Base-by-base conservation (phyloP, 2,329 filamentous ascomycete genomes). In the Incumbomyces lentus region DNA sequence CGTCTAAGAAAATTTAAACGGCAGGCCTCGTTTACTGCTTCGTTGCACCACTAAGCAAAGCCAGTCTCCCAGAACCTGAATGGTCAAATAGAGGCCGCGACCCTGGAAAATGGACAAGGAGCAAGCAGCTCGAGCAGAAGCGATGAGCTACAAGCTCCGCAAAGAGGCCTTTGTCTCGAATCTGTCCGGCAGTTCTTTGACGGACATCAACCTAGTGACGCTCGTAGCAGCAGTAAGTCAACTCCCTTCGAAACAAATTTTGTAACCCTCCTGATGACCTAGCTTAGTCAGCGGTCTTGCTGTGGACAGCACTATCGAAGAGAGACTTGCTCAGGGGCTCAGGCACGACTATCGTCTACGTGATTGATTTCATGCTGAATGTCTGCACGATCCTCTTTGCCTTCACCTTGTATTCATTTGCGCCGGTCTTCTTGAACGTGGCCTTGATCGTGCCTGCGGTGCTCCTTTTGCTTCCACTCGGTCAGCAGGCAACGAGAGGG, bases 111-210 rank as follows among this genome's bases (percentile, higher is more conserved):
- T 42, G 40, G 26, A 42, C 40, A 32, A 44, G 6, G 19, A 44
- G 10, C 16, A 18, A n/a, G 41, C 41, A n/a, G 32, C 32, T 13
- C 12, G 22, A 16, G 41, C 31, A n/a, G 41, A 47, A 19, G 47
- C 50, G 38, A 46, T 49, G 44, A 82, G 75, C 66, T 95, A 95
- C 72, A 98, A 95, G 69, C 78, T 84, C 59, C 75, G 84, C 56
- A 98, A 98, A 70, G 89, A 94, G 72, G 87, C 87, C 61, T 95
- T 95, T 64, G 92, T 98, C 60, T 95, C 90, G 46, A 86, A 88
- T 63, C 78, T 95, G 26, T 81, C 83, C 6, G 92, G 92, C 34
- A 87, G 92, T 49, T 76, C 80, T 29, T 81, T 94, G 50, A 70
- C 75, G 56, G 92, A 98, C 64, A 89, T 98, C 68, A 90, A 89